These are phyloP conservation scores for Aspergillus costaricaensis DNA, from an alignment of 2,329 filamentous ascomycete species.

Conservation along the genomic window DNA sequence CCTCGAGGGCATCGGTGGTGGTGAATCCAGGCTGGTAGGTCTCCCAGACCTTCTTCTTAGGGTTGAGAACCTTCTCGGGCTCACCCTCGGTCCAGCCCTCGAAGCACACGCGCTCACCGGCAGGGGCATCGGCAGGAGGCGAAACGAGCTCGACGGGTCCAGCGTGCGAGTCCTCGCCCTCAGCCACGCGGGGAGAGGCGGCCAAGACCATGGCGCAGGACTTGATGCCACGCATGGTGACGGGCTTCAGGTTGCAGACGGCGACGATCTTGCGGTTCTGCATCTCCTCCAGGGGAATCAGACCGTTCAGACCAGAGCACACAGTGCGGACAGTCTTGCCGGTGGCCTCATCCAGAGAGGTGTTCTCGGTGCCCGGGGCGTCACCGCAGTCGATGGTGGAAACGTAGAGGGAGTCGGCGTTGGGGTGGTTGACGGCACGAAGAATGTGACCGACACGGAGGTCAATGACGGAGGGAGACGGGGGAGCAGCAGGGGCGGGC, in stretches of 20 bases:
- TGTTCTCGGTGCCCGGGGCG: conserved; percentile 80
- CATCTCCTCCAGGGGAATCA: conserved; percentile 93
- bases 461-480: conserved; percentile 85
- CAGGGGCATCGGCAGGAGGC: conserved; percentile 74
- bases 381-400: conserved; percentile 96
- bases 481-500: conserved; percentile 69
- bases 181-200: conserved; percentile 78
- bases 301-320: conserved; percentile 92
- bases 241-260: conserved; percentile 97
- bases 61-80: conserved; percentile 91
- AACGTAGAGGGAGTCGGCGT: conserved; percentile 93
- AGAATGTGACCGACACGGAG: conserved; percentile 96
- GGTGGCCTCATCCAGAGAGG: conserved; percentile 73
- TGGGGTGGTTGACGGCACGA: conserved; percentile 92
- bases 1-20: conserved; percentile 77
- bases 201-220: conserved; percentile 89
- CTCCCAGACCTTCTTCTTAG: conserved; percentile 99
- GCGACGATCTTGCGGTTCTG: conserved; percentile 92
- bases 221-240: conserved; percentile 94
- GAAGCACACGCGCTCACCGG: conserved; percentile 88
- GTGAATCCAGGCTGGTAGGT: conserved; percentile 94
- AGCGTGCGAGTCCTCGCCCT: conserved; percentile 83
- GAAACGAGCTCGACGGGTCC: conserved; percentile 89
- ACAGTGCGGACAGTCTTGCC: conserved; percentile 91
- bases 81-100: conserved; percentile 85